Percentiles rank a stretch among this genome's conserved stretches.
phyloP scores from a whole-genome alignment of 176 grass and related monocot genomes.

The Thalia dealbata region DNA sequence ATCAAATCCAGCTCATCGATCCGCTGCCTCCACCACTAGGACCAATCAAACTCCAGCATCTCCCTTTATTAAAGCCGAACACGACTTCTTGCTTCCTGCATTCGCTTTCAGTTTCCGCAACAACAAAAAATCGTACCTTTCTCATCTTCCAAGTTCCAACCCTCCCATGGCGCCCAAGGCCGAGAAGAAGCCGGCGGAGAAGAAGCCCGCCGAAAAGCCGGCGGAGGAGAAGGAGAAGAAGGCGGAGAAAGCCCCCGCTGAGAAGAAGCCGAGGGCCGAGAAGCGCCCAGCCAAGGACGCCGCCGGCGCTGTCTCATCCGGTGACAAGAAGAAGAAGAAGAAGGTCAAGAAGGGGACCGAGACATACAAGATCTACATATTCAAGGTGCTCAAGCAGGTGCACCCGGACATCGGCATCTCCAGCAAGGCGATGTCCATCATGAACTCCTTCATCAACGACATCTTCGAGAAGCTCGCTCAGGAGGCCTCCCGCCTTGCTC shows the following conservation, averaged over 20 bases:
- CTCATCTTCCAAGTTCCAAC: no score
- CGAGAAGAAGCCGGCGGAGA: conserved; percentile 36
- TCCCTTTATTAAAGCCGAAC: no score
- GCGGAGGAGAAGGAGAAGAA: no score
- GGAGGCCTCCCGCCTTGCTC: conserved; percentile 33
- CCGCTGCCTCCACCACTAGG: no score
- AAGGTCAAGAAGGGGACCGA: conserved; percentile 15
- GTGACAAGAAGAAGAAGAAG: conserved; percentile 9
- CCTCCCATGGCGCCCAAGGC: conserved; percentile 34
- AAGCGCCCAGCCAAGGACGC: no score
- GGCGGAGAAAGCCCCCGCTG: no score
- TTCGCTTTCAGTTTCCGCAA: no score
- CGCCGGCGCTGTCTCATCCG: not conserved
- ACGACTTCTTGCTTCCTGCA: no score
- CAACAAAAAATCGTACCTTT: no score
- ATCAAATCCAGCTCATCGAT: no score
- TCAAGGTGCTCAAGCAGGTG: conserved; percentile 78
- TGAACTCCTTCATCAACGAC: conserved; percentile 87
- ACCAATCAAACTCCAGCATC: no score
- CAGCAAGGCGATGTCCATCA: conserved; percentile 85
- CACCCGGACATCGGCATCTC: conserved; percentile 82
- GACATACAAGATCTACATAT: conserved; percentile 96
- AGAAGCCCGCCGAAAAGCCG: conserved; percentile 21
- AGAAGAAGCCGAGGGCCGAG: no score
- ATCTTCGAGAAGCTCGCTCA: conserved; percentile 65